Conservation (phyloP, 1,284 basidiomycete species). For the Coriolopsis trogii region DNA sequence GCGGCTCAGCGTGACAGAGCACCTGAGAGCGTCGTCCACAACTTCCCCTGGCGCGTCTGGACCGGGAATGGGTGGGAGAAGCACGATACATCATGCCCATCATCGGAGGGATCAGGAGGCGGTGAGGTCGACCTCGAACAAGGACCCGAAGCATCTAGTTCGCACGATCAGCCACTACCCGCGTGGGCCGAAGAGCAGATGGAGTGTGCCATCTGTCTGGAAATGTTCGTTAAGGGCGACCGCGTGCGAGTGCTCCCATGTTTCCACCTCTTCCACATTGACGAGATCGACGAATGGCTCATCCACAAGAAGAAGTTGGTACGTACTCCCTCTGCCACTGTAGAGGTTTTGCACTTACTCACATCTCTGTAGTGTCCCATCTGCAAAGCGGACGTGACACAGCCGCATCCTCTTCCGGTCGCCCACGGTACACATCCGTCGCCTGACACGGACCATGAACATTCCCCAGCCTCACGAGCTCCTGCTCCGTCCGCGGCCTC, state of each 20-base stretch:
- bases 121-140: conserved; percentile 34
- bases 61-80: conserved; percentile 80
- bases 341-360: not conserved
- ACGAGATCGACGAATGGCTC: conserved; percentile 89
- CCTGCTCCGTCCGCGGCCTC: conserved; percentile 9
- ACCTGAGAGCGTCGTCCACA: conserved; percentile 74
- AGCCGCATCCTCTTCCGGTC: conserved; percentile 42
- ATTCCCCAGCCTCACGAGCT: conserved; percentile 6
- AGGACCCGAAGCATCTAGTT: conserved; percentile 28
- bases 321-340: conserved; percentile 32
- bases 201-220: conserved; percentile 92
- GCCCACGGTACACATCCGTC: conserved; percentile 6
- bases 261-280: conserved; percentile 85
- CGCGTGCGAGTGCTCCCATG: conserved; percentile 88
- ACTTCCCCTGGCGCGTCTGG: conserved; percentile 81
- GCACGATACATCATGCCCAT: conserved; percentile 41
- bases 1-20: conserved; percentile 81
- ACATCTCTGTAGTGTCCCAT: conserved; percentile 70
- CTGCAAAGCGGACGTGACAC: conserved; percentile 87
- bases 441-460: conserved; percentile 6
- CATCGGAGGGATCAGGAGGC: conserved; percentile 36
- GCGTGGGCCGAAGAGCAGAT: conserved; percentile 75
- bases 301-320: conserved; percentile 89
- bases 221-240: conserved; percentile 83
- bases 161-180: conserved; percentile 38